phyloP scores from a whole-genome alignment of 2,329 filamentous ascomycete genomes.

The Fusarium sp. region DNA sequence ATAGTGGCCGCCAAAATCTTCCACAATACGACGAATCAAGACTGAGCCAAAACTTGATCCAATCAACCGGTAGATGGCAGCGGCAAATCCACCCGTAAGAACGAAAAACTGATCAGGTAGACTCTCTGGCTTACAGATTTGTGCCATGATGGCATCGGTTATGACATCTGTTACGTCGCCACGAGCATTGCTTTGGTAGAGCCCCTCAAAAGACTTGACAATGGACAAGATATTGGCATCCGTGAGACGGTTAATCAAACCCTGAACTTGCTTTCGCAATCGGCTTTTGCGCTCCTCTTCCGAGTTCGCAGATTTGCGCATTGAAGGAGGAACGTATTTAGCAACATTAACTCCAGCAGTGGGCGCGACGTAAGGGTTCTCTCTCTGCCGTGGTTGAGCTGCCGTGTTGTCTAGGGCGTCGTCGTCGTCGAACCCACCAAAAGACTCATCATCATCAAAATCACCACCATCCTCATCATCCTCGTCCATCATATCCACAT shows the following conservation, averaged over 20 bases:
- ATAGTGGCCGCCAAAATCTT: constrained; percentile 78
- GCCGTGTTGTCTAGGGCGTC: constrained; percentile 51
- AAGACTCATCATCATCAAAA: constrained; percentile 52
- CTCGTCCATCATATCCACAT: constrained; percentile 44
- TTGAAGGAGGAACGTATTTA: constrained; percentile 92
- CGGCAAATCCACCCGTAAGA: constrained; percentile 88
- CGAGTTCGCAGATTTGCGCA: constrained; percentile 73
- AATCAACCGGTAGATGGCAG: constrained; percentile 87
- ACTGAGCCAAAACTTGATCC: constrained; percentile 92
- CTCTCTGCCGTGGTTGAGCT: constrained; percentile 66
- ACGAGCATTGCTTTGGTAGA: constrained; percentile 88
- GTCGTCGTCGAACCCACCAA: constrained; percentile 57
- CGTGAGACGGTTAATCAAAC: constrained; percentile 91
- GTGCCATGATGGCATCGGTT: constrained; percentile 80
- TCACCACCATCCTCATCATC: constrained; percentile 50
- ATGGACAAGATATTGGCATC: constrained; percentile 91
- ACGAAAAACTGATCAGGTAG: constrained; percentile 92
- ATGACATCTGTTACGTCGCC: constrained; percentile 87
- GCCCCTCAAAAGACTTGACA: constrained; percentile 80
- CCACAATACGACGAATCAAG: constrained; percentile 81
- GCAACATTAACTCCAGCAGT: constrained; percentile 58
- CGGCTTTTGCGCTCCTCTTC: constrained; percentile 76
- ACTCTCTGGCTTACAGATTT: constrained; percentile 81
- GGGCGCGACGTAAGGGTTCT: constrained; percentile 92
- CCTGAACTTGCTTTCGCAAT: constrained; percentile 84